A percentile compares a stretch with the other conserved stretches of the same genome.
These are phyloP conservation scores for Alternaria rosae DNA, from an alignment of 2,329 filamentous ascomycete genomes.

Conservation along the genomic window DNA sequence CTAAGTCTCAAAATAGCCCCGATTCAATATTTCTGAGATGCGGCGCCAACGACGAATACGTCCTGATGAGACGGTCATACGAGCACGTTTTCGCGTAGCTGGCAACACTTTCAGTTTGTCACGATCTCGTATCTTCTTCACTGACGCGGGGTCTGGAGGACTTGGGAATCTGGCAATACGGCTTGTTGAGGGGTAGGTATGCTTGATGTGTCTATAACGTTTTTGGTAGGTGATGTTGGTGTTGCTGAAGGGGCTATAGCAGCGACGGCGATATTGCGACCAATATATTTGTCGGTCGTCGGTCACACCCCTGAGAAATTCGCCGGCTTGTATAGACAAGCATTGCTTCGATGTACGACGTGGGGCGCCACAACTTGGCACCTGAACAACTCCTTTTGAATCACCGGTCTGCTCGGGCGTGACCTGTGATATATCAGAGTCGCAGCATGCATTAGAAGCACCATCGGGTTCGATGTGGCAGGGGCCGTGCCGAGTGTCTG, in stretches of 20 bases:
- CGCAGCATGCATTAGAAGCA: background rate
- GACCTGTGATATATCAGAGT: background rate
- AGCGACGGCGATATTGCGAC: background rate
- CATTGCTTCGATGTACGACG: background rate
- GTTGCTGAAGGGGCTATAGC: background rate
- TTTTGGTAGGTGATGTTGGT: background rate
- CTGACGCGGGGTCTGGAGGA: background rate
- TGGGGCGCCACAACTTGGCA: slow-evolving; percentile 4
- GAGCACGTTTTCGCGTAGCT: slow-evolving; percentile 6
- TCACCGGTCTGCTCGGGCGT: too few relatives aligned
- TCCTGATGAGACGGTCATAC: slow-evolving; percentile 6
- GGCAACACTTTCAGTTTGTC: background rate
- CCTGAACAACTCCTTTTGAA: background rate
- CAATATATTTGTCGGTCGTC: background rate
- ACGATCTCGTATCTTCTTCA: background rate
- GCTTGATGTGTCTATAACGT: background rate
- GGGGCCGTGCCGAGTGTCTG: background rate
- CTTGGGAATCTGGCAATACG: background rate
- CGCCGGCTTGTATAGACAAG: background rate
- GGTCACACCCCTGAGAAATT: background rate
- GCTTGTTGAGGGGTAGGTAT: background rate
- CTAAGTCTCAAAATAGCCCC: slow-evolving; percentile 15
- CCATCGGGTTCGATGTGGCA: background rate
- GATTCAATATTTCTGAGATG: slow-evolving; percentile 6
- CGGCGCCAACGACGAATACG: slow-evolving; percentile 10